Evolutionary conservation across 2,329 filamentous ascomycete species (phyloP).

Genomic region (Mycocentrospora acerina): DNA sequence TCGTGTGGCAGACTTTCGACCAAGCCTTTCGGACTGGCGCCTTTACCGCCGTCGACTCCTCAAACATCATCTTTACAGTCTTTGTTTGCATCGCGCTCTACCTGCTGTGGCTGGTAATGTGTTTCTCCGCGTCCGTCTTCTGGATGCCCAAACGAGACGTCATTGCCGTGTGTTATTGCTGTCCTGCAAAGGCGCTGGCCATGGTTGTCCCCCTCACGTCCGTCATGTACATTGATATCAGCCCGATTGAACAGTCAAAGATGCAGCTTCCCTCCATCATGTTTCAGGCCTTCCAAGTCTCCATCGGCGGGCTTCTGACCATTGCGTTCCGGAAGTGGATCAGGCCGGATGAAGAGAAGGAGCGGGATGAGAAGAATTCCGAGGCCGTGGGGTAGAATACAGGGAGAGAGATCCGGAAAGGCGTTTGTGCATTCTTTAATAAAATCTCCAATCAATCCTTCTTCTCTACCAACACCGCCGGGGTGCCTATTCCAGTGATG

Average conservation of each 20-base stretch:
- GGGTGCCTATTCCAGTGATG: too few species aligned
- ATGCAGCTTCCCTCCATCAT: conserved; percentile 66
- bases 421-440: too few species aligned
- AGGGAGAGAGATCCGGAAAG: too few species aligned
- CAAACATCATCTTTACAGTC: conserved; percentile 66
- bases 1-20: conserved; percentile 68
- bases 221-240: conserved; percentile 65
- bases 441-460: too few species aligned
- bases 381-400: too few species aligned
- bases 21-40: conserved; percentile 65
- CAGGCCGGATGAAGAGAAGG: conserved; percentile 57
- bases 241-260: conserved; percentile 57
- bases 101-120: conserved; percentile 63
- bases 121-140: conserved; percentile 55
- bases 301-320: conserved; percentile 45
- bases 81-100: conserved; percentile 68
- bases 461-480: too few species aligned
- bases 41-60: conserved; percentile 58
- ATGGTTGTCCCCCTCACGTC: conserved; percentile 68
- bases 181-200: conserved; percentile 71
- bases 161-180: conserved; percentile 72
- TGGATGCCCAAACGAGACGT: conserved; percentile 63
- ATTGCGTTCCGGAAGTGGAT: conserved; percentile 48
- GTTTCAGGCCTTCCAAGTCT: conserved; percentile 52
- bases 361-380: conserved; percentile 22